Evolutionary conservation across 148 eudicot species (phyloP).

Genomic region (Dysphania ambrosioides): DNA sequence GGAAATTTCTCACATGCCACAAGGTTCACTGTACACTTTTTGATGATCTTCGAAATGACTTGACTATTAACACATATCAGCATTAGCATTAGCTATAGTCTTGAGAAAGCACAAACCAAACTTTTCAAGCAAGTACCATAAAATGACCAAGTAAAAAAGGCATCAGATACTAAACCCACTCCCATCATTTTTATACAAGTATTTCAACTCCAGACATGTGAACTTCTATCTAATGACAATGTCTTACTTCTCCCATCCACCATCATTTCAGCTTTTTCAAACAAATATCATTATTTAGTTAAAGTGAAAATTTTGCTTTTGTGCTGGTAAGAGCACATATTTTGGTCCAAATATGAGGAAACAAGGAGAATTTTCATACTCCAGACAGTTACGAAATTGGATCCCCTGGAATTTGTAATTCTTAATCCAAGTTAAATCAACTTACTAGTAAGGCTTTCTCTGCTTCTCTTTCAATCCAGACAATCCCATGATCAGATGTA

Average conservation of each 20-base stretch:
- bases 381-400: not conserved
- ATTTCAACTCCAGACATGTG: not conserved
- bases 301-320: not conserved
- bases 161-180: not conserved
- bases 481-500: constrained; percentile 83
- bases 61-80: not conserved
- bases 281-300: not conserved
- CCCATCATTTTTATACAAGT: not conserved
- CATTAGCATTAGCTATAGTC: not conserved
- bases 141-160: not conserved
- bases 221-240: not conserved
- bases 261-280: not conserved
- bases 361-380: not conserved
- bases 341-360: not conserved
- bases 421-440: not conserved
- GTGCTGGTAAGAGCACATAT: not conserved
- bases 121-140: not conserved
- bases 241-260: not conserved
- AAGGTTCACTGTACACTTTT: not conserved
- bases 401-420: not conserved
- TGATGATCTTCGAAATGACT: not conserved
- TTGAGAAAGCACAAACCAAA: not conserved
- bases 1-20: not conserved
- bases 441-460: constrained; percentile 58
- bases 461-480: constrained; percentile 84